Conservation (phyloP, 116 monocot species). For the Iris pallida region DNA sequence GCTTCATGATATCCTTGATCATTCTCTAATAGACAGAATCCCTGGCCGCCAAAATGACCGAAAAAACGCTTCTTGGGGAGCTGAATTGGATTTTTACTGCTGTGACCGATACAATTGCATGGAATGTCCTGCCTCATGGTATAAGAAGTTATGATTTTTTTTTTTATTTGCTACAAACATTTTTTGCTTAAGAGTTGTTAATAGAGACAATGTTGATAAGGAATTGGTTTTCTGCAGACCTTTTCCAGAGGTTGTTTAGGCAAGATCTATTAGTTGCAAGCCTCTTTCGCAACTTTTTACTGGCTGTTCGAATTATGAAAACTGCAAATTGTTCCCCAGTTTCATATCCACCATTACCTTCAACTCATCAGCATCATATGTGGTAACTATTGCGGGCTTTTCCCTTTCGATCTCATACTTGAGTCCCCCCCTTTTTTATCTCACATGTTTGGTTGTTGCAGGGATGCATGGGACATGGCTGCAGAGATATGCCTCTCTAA, state of each 20-base stretch:
- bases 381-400: slow-evolving; percentile 39
- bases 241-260: slow-evolving; percentile 84
- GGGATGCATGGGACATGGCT: slow-evolving; percentile 99
- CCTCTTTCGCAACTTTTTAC: slow-evolving; percentile 89
- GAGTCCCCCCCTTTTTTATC: neutral
- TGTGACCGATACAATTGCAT: slow-evolving; percentile 92
- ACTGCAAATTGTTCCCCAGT: slow-evolving; percentile 92
- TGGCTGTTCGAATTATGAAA: slow-evolving; percentile 92
- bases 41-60: slow-evolving; percentile 97
- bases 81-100: slow-evolving; percentile 99
- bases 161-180: neutral
- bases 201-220: slow-evolving; percentile 4
- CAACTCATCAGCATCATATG: slow-evolving; percentile 99
- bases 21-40: slow-evolving; percentile 81
- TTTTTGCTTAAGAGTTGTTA: slow-evolving; percentile 7
- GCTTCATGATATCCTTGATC: slow-evolving; percentile 63
- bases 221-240: slow-evolving; percentile 40
- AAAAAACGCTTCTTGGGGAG: slow-evolving; percentile 92
- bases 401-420: neutral
- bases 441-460: slow-evolving; percentile 12
- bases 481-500: slow-evolving; percentile 90
- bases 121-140: slow-evolving; percentile 98
- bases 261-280: slow-evolving; percentile 95
- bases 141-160: slow-evolving; percentile 2
- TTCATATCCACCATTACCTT: slow-evolving; percentile 74